Percentiles rank a stretch among this genome's conserved stretches.
Conservation (phyloP, 2,329 filamentous ascomycete species). For the Talaromyces sp. region DNA sequence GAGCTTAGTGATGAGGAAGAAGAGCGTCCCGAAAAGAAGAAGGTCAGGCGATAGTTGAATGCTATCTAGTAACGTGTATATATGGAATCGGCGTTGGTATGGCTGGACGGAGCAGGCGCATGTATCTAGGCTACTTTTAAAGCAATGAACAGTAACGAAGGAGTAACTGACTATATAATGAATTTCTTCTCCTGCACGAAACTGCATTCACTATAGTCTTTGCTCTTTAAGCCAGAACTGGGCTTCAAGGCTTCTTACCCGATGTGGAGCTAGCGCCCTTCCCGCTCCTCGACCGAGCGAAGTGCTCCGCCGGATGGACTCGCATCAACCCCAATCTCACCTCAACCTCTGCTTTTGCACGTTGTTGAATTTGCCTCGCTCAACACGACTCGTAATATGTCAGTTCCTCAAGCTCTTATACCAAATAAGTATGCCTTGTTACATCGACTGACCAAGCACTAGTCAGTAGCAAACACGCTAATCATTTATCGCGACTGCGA, state of each 20-base stretch:
- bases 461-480: neutral
- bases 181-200: neutral
- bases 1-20: slow-evolving; percentile 79
- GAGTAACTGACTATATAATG: neutral
- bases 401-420: neutral
- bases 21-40: slow-evolving; percentile 64
- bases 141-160: neutral
- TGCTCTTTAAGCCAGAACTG: no score
- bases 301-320: neutral
- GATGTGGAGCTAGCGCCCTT: slow-evolving; percentile 14
- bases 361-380: neutral
- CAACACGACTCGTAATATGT: neutral
- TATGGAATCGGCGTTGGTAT: slow-evolving; percentile 5
- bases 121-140: neutral
- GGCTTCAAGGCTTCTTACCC: slow-evolving; percentile 10
- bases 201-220: neutral
- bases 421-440: no score
- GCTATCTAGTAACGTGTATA: slow-evolving; percentile 8
- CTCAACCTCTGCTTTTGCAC: neutral
- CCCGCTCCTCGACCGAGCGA: slow-evolving; percentile 1
- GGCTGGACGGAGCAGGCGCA: neutral
- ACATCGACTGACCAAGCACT: neutral
- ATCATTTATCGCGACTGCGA: neutral
- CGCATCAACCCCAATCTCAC: slow-evolving; percentile 2
- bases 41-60: slow-evolving; percentile 28